Evolutionary conservation across 768 basidiomycete genomes (phyloP), one percentile per base, ranked within the genome.

Genomic region (Hemileccinum impolitum): DNA sequence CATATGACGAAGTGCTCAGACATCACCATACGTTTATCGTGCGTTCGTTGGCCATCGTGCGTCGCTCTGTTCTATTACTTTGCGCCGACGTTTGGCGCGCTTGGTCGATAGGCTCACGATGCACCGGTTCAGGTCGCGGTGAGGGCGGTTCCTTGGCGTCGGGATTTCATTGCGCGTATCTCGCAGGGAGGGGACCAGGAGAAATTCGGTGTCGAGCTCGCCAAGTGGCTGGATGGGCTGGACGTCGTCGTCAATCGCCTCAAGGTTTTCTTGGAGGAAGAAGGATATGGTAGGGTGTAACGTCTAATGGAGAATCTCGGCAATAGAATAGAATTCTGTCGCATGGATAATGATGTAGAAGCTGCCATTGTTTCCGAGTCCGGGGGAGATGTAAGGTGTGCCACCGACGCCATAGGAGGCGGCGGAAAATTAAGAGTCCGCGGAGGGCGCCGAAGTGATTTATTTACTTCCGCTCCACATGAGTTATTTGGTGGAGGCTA

Each of bases 21-120:
- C 82, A 81, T 51, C 84, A 87, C 64, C 84, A 86, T 61, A 72
- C 78, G 0, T 85, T 85, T 62, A 26, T 87, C 55, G 74, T 88
- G 51, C 81, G 85, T 19, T 79, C 83, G 18, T 47, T 67, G n/a
- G 67, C 66, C 19, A 45, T 38, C 30, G 66, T 67, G 67, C 53
- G 66, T 65, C 28, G 57, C 41, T 17, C 47, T 15, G 2, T 30
- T 30, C 28, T 30, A 30, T 30, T 30, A 30, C 28, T 30, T 39
- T 25, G 18, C 34, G 11, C 8, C 18, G 36, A 18, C 18, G 9
- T 17, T 17, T 37, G 10, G 41, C 19, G 34, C 12, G 26, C 32
- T 34, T 1, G 45, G 37, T 36, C n/a, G 31, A 38, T 17, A 3
- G 32, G 34, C 28, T 58, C 21, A 54, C 32, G 18, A 32, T 21